A percentile compares a stretch with the other conserved stretches of the same genome.
Conservation (phyloP, 2,329 filamentous ascomycete species). For the Fusarium brevicatenulatum region DNA sequence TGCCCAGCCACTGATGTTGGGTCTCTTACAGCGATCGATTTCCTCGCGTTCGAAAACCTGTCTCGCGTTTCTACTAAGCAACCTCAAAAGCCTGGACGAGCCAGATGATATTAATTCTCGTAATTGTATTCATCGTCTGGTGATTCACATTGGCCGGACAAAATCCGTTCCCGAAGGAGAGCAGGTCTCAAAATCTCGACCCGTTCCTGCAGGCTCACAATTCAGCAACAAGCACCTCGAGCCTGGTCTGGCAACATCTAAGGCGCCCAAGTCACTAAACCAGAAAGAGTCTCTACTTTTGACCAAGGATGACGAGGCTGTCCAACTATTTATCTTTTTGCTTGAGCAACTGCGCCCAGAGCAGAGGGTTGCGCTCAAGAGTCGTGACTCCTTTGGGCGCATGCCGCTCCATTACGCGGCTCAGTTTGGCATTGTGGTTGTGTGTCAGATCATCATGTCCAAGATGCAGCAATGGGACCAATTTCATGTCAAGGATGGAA, state of each 20-base stretch:
- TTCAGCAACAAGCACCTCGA: constrained; percentile 79
- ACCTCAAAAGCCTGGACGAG: constrained; percentile 80
- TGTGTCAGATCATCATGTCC: constrained; percentile 87
- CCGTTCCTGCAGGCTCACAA: constrained; percentile 61
- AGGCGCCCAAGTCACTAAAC: constrained; percentile 68
- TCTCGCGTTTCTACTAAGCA: constrained; percentile 75
- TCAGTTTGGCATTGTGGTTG: constrained; percentile 92
- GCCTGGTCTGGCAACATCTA: constrained; percentile 75
- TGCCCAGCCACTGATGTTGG: constrained; percentile 77
- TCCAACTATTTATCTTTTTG: constrained; percentile 71
- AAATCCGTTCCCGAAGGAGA: constrained; percentile 59
- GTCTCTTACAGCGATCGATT: constrained; percentile 81
- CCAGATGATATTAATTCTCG: constrained; percentile 92
- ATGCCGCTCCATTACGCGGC: constrained; percentile 93
- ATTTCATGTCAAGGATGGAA: constrained; percentile 84
- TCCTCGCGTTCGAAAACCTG: constrained; percentile 74
- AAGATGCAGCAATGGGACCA: constrained; percentile 90
- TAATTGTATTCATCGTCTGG: constrained; percentile 91
- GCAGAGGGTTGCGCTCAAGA: constrained; percentile 74
- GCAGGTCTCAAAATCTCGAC: constrained; percentile 61
- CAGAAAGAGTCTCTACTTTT: constrained; percentile 75
- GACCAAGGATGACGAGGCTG: constrained; percentile 76
- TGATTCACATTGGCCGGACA: constrained; percentile 91
- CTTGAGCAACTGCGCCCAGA: constrained; percentile 74
- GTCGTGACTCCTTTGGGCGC: constrained; percentile 81